Base-by-base conservation (phyloP, 83 land plant species). In the Picea abies region DNA sequence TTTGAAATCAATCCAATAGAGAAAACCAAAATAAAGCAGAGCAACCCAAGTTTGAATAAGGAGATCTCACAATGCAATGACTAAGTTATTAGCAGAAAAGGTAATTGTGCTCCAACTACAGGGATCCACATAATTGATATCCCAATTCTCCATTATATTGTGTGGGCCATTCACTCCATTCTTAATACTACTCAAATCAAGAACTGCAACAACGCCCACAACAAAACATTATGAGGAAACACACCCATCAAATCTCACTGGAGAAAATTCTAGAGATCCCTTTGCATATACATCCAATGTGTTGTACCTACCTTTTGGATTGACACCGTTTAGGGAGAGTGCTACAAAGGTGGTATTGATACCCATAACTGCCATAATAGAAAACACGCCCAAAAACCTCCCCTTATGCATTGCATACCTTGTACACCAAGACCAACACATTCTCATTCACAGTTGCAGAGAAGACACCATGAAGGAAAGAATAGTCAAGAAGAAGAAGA, bases 301-400 rank as follows among this genome's bases (percentile, higher is more conserved):
- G 39, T 4, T 15, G 0, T 29, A 29, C 71, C 26, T n/a, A 37
- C 39, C 39, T 37, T 37, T 0, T 37, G 39, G 39, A 37, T 37
- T 37, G 39, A 37, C 39, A 37, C 78, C 78, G 49, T 75, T 75
- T 75, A 22, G 78, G 16, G 78, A 47, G 26, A 75, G 78, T 20
- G 78, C 60, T 75, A 22, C 60, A n/a, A 75, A 75, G 58, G 78
- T 9, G 19, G 58, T 1, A 10, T n/a, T 19, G 39, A 37, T 37
- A 37, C 39, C 39, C 39, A 37, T 37, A 37, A 37, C 39, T 37
- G 39, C 39, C 39, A 37, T 37, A 37, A 37, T 37, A 37, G 4
- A 37, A 37, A 37, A 37, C 39, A 37, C 39, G 39, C 4, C 32
- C 71, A 29, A 15, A 16, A 32, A 29, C 7, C 39, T 68, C 5